phyloP scores from a whole-genome alignment of 108 stramenopile genomes.

The Cyclostephanos tholiformis region DNA sequence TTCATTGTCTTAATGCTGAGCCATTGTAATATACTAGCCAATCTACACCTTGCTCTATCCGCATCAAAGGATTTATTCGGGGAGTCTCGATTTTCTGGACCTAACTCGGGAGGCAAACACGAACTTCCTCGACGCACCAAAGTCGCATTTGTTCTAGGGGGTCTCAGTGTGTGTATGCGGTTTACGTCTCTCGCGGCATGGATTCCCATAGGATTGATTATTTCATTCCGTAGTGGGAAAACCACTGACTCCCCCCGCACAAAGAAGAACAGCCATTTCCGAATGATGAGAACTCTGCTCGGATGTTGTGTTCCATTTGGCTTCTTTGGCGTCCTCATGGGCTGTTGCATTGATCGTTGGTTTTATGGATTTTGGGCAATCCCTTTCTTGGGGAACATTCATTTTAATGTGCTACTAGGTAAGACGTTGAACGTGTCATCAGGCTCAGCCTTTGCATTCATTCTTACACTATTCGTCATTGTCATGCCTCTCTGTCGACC shows the following conservation, averaged over 20 bases:
- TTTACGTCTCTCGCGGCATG: constrained; percentile 84
- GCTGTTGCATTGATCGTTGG: constrained; percentile 65
- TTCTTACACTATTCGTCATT: background rate
- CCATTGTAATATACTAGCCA: background rate
- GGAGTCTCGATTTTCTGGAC: constrained; percentile 13
- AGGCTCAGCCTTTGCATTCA: background rate
- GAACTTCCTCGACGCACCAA: constrained; percentile 22
- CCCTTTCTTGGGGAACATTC: constrained; percentile 81
- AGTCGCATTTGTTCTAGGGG: constrained; percentile 80
- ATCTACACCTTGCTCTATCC: background rate
- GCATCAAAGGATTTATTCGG: constrained; percentile 54
- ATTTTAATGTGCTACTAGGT: constrained; percentile 85
- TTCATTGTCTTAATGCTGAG: background rate
- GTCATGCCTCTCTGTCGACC: background rate
- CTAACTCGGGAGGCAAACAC: constrained; percentile 5
- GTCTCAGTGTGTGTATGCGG: constrained; percentile 75
- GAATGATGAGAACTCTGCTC: constrained; percentile 25
- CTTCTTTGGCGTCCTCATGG: constrained; percentile 53
- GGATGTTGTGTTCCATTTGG: constrained; percentile 63
- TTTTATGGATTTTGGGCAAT: constrained; percentile 86
- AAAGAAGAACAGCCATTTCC: constrained; percentile 13
- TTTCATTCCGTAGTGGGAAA: constrained; percentile 50
- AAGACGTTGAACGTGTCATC: constrained; percentile 1
- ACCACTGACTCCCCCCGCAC: background rate
- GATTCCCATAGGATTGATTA: constrained; percentile 73